Conservation (phyloP, 23 red algal species). For the Gracilariopsis chorda region DNA sequence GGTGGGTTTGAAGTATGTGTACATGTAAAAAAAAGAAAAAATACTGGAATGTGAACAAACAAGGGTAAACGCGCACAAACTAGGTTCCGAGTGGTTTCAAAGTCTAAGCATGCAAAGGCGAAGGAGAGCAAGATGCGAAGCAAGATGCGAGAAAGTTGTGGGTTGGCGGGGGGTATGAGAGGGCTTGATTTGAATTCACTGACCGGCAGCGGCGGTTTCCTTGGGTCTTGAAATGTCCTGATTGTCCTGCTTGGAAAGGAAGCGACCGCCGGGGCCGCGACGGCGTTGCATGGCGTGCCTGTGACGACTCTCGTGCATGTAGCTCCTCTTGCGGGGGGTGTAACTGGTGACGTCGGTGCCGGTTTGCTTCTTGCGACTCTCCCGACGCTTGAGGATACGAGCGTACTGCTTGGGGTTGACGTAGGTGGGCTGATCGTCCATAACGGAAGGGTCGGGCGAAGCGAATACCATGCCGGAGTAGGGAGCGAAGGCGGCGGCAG, state of each 20-base stretch:
- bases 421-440: slow-evolving; percentile 66
- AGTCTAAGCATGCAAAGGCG: too few relatives aligned
- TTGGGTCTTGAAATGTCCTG: slow-evolving; percentile 37
- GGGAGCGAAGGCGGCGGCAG: slow-evolving; percentile 33
- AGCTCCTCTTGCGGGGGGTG: slow-evolving; percentile 65
- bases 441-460: slow-evolving; percentile 29
- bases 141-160: neutral
- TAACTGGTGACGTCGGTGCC: slow-evolving; percentile 78
- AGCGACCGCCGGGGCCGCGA: slow-evolving; percentile 77
- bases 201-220: slow-evolving; percentile 38
- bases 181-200: neutral
- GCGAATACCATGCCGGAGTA: slow-evolving; percentile 47
- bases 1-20: slow-evolving; percentile 9
- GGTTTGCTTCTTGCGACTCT: slow-evolving; percentile 68
- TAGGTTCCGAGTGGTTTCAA: slow-evolving; percentile 26
- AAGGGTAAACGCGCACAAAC: slow-evolving; percentile 20
- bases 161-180: too few relatives aligned
- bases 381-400: slow-evolving; percentile 74
- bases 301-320: slow-evolving; percentile 87
- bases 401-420: slow-evolving; percentile 88
- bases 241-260: slow-evolving; percentile 67
- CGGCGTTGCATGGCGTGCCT: slow-evolving; percentile 78
- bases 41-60: neutral
- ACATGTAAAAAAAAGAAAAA: neutral
- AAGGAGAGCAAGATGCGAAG: too few relatives aligned